These are phyloP conservation scores for Aphanoascus verrucosus DNA, from an alignment of 2,329 filamentous ascomycete genomes.

Conservation along the genomic window DNA sequence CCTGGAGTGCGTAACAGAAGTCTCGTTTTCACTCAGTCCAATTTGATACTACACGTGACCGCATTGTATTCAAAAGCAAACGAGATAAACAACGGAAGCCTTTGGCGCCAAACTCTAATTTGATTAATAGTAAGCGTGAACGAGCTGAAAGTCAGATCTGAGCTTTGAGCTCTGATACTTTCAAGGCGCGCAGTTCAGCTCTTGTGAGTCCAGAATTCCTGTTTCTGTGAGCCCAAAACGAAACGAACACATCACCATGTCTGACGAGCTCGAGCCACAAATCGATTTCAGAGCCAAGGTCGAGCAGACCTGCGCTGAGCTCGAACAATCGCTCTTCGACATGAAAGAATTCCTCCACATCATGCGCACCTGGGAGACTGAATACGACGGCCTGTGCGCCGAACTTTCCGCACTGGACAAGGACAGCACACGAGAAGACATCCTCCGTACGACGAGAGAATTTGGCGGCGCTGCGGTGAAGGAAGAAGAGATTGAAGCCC, in stretches of 20 bases:
- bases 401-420: slow-evolving; percentile 54
- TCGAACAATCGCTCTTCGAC: slow-evolving; percentile 65
- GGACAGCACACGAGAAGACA: slow-evolving; percentile 42
- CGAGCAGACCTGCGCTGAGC: slow-evolving; percentile 37
- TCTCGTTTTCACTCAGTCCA: no score
- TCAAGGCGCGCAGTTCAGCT: no score
- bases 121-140: no score
- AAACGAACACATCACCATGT: background rate
- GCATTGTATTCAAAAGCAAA: no score
- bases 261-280: slow-evolving; percentile 57
- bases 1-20: no score
- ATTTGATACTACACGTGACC: no score
- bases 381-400: slow-evolving; percentile 82
- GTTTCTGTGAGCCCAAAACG: no score
- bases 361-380: slow-evolving; percentile 71
- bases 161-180: background rate
- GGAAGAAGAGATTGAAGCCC: slow-evolving; percentile 45
- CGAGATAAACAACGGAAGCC: no score
- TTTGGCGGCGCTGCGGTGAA: slow-evolving; percentile 36
- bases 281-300: slow-evolving; percentile 30
- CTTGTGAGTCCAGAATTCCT: no score
- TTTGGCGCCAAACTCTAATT: no score
- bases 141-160: background rate
- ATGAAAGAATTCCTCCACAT: slow-evolving; percentile 38
- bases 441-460: slow-evolving; percentile 40